Conservation (phyloP, 768 basidiomycete species). For the Sarcodon aspratus region DNA sequence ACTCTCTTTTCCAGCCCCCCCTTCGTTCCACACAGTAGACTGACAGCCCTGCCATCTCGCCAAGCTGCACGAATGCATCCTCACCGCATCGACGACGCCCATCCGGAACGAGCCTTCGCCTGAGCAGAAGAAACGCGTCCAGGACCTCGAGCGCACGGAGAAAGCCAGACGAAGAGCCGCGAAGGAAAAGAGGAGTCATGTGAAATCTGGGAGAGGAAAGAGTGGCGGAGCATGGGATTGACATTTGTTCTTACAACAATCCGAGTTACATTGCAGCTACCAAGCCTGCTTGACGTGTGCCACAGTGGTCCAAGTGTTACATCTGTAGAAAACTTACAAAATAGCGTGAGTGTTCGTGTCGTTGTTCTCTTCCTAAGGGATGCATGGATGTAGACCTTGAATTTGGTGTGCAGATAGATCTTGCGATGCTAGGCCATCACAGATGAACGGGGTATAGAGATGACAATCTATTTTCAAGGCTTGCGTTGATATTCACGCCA, state of each 20-base stretch:
- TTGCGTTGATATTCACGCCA: background rate
- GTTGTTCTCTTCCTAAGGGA: too few relatives aligned
- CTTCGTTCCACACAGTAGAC: constrained; percentile 10
- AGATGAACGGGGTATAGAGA: too few relatives aligned
- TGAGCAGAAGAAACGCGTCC: constrained; percentile 45
- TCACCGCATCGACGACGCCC: constrained; percentile 30
- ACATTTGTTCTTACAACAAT: background rate
- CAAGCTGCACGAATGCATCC: constrained; percentile 44
- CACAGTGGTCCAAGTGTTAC: too few relatives aligned
- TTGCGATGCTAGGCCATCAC: too few relatives aligned
- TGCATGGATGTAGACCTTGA: too few relatives aligned
- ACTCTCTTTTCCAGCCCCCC: background rate
- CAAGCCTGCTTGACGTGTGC: background rate
- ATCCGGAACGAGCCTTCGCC: constrained; percentile 44
- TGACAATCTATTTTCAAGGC: background rate
- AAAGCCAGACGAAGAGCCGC: constrained; percentile 34
- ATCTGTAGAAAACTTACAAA: too few relatives aligned
- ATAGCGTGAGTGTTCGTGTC: too few relatives aligned
- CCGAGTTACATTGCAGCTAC: background rate
- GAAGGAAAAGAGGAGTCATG: constrained; percentile 41
- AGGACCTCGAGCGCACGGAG: constrained; percentile 29
- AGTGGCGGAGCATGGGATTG: background rate
- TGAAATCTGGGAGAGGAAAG: constrained; percentile 19
- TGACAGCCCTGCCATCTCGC: background rate
- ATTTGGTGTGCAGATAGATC: too few relatives aligned